Conservation (phyloP, 768 basidiomycete genomes). For the Tulasnella sp. region DNA sequence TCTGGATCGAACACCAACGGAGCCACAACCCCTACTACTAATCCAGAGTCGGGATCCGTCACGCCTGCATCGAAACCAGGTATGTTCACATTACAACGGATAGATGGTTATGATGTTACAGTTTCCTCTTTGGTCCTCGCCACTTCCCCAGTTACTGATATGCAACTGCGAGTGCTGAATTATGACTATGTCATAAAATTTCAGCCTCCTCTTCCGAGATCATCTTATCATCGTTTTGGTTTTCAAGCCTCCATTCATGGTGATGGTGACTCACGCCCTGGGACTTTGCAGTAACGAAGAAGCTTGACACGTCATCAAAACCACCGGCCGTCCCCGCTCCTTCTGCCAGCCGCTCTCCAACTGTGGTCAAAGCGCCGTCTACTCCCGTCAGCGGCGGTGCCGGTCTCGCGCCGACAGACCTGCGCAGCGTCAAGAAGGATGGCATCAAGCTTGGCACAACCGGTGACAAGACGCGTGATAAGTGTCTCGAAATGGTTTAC, state of each 20-base stretch:
- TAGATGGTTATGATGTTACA: no score
- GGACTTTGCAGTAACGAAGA: constrained; percentile 15
- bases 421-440: constrained; percentile 60
- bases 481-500: constrained; percentile 81
- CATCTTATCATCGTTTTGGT: no score
- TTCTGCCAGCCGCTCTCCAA: constrained; percentile 23
- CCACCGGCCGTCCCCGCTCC: constrained; percentile 22
- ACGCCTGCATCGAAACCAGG: constrained; percentile 22
- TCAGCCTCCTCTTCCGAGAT: no score
- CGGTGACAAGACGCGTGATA: constrained; percentile 72
- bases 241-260: no score
- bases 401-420: constrained; percentile 27
- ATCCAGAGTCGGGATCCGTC: not conserved
- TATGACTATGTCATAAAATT: no score
- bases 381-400: constrained; percentile 24
- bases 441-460: constrained; percentile 41
- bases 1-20: constrained; percentile 9
- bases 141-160: no score
- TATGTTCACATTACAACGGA: no score
- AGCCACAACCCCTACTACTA: not conserved
- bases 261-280: not conserved
- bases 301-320: constrained; percentile 18
- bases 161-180: no score
- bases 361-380: constrained; percentile 32
- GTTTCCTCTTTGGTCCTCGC: no score